Base-by-base conservation (phyloP, 495 filamentous ascomycete genomes). In the Thozetella sp. region DNA sequence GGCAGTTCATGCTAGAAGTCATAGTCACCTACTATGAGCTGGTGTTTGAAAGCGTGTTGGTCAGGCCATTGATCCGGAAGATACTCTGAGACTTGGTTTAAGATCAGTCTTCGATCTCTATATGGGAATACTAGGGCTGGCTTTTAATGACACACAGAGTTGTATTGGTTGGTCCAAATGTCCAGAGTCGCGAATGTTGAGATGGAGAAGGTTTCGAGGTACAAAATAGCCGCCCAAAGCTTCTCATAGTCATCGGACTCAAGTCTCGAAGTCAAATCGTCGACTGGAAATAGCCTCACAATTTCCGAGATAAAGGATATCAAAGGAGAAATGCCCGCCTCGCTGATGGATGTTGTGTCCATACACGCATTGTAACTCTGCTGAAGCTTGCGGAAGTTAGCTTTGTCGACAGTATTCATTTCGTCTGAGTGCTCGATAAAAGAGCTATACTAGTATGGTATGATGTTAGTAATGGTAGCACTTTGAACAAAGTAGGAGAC, bases 331-430 rank as follows among this genome's bases (percentile, higher is more conserved):
- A 79, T 72, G 23, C 88, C 89, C n/a, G 75, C 66, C 54, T 84
- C 67, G 54, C 78, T 78, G 55, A 89, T 77, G 17, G 71, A 67
- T 2, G 73, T 63, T 63, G 86, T 82, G 67, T 90, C 79, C 69
- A 89, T 76, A 69, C 89, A 93, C 51, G 89, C 83, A 63, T 83
- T 69, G 54, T 90, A 92, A 23, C 79, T 81, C 51, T 76, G 68
- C 61, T 88, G 83, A 57, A 92, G 63, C 74, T 88, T 90, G 50
- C 84, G 65, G 66, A 91, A 91, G 57, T 89, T 92, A 6, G 83
- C 71, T 46, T 83, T 72, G 62, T 91, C 88, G 17, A 71, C 67
- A 3, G 65, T 67, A 15, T 69, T 61, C 15, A 48, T n/a, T 15
- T 48, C n/a, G 12, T 48, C 43, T 4, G 43, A 48, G 11, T n/a